phyloP scores from a whole-genome alignment of 192 early-diverging fungal species.

The Gigaspora rosea region DNA sequence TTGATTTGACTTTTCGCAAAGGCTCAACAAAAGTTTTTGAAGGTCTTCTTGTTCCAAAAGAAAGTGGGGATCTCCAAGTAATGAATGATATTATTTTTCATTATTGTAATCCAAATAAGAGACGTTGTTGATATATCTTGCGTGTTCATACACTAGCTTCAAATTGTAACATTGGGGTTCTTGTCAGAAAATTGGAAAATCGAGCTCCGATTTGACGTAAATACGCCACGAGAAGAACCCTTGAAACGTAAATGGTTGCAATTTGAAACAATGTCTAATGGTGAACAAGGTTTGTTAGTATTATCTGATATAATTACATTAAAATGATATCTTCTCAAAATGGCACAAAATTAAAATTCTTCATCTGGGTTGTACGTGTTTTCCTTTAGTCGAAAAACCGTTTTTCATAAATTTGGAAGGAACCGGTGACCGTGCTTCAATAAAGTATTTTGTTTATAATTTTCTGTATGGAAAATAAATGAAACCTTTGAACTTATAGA shows the following conservation, averaged over 20 bases:
- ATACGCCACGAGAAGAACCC: constrained; percentile 35
- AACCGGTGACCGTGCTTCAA: constrained; percentile 51
- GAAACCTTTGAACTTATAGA: background rate
- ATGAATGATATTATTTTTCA: constrained; percentile 33
- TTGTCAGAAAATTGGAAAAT: constrained; percentile 49
- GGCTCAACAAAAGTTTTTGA: constrained; percentile 60
- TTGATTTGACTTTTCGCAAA: constrained; percentile 52
- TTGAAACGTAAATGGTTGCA: constrained; percentile 35
- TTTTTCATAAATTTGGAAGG: constrained; percentile 52
- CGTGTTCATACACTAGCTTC: constrained; percentile 38
- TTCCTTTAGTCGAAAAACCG: constrained; percentile 29
- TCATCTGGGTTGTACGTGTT: background rate
- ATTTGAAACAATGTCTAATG: background rate
- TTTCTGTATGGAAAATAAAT: background rate
- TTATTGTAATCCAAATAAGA: constrained; percentile 8
- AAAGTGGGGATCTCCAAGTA: constrained; percentile 66
- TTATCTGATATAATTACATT: background rate
- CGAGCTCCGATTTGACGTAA: constrained; percentile 44
- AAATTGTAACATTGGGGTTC: constrained; percentile 47
- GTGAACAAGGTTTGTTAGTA: background rate
- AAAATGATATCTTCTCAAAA: background rate
- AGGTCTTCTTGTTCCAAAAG: constrained; percentile 52
- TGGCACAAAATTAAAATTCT: background rate
- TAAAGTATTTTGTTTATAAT: constrained; percentile 40
- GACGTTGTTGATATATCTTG: background rate